Percentiles rank a stretch among this genome's conserved stretches.
These are phyloP conservation scores for Phaseolus coccineus DNA, from an alignment of 331 rosid species.

Conservation along the genomic window DNA sequence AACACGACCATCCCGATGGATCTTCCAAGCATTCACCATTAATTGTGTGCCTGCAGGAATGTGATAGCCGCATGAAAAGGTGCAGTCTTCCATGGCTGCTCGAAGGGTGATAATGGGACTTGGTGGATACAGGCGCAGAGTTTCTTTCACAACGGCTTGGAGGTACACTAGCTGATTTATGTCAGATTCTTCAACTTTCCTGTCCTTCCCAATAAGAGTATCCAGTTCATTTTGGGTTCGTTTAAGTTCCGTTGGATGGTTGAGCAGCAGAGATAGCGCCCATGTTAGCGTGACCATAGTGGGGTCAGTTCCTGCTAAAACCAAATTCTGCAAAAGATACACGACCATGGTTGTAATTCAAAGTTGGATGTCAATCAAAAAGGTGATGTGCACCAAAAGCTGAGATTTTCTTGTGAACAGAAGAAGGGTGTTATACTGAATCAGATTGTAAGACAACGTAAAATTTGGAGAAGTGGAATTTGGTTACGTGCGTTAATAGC, in stretches of 20 bases:
- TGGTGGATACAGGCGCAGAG: slow-evolving; percentile 53
- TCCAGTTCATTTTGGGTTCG: slow-evolving; percentile 50
- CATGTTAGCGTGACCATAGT: slow-evolving; percentile 53
- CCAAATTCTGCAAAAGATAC: slow-evolving; percentile 46
- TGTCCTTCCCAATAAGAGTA: slow-evolving; percentile 43
- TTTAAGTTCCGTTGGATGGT: slow-evolving; percentile 43
- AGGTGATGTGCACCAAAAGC: background rate
- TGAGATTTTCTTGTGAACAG: background rate
- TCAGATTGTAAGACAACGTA: background rate
- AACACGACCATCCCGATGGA: slow-evolving; percentile 44
- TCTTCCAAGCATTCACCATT: slow-evolving; percentile 56
- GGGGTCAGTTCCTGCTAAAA: slow-evolving; percentile 56
- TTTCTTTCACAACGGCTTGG: slow-evolving; percentile 59
- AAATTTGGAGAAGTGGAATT: background rate
- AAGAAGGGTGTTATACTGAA: background rate
- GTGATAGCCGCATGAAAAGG: slow-evolving; percentile 48
- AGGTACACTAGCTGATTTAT: slow-evolving; percentile 47
- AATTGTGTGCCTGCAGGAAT: slow-evolving; percentile 50
- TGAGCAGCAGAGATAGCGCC: slow-evolving; percentile 51
- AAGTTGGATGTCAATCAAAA: slow-evolving; percentile 12
- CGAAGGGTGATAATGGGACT: slow-evolving; percentile 47
- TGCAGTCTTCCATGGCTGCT: slow-evolving; percentile 51
- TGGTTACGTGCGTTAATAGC: background rate
- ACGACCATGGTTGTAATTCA: background rate
- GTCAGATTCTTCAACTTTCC: slow-evolving; percentile 50